These are phyloP conservation scores for Pythium oligandrum DNA, from an alignment of 352 stramenopile species.

Conservation along the genomic window DNA sequence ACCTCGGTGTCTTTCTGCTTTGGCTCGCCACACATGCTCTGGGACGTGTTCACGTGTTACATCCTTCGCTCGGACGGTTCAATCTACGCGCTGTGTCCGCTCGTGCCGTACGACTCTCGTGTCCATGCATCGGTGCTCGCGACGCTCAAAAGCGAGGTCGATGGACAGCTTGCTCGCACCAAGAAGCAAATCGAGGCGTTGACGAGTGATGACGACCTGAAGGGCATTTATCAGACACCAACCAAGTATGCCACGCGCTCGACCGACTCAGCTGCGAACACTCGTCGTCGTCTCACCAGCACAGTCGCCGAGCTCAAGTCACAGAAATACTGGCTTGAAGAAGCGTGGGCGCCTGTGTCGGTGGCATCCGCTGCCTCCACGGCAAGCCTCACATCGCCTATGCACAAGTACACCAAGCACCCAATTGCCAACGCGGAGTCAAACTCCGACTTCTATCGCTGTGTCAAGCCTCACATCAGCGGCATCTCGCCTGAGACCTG, in stretches of 20 bases:
- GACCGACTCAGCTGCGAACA: neutral
- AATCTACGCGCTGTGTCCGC: constrained; percentile 62
- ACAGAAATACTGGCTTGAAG: constrained; percentile 80
- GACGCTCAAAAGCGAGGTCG: constrained; percentile 53
- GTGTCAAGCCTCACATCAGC: constrained; percentile 54
- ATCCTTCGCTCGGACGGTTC: constrained; percentile 65
- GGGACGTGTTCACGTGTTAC: constrained; percentile 77
- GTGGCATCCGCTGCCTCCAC: constrained; percentile 3
- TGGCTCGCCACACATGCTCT: constrained; percentile 42
- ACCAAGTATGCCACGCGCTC: constrained; percentile 1
- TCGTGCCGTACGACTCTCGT: constrained; percentile 62
- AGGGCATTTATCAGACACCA: constrained; percentile 1
- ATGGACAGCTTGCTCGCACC: constrained; percentile 46
- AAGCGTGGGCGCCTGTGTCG: constrained; percentile 40
- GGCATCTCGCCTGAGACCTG: constrained; percentile 72
- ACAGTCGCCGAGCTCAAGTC: constrained; percentile 66
- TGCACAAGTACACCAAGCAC: constrained; percentile 8
- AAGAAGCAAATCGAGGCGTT: constrained; percentile 33
- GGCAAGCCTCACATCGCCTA: neutral
- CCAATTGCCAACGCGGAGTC: constrained; percentile 6
- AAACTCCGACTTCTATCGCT: constrained; percentile 27
- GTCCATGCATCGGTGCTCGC: constrained; percentile 36
- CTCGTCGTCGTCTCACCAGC: constrained; percentile 22
- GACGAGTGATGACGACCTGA: neutral
- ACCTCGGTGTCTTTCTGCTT: constrained; percentile 56